Evolutionary conservation across 371 early-diverging fungal species (phyloP), one percentile per base, ranked within the genome.

Genomic region (Saksenaea vasiformis): DNA sequence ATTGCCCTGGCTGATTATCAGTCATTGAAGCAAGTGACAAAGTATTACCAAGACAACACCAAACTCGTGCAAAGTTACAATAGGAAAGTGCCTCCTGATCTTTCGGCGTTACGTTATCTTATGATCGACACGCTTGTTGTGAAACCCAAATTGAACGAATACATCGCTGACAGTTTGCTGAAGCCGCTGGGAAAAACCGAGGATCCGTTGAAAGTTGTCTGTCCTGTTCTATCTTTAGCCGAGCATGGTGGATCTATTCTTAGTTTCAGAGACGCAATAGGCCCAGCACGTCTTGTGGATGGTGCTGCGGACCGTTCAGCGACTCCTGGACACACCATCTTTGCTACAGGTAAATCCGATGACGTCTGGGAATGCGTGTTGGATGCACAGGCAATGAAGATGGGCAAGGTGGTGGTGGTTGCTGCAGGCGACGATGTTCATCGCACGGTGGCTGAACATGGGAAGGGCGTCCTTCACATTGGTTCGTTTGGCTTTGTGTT

Each of bases 221-320:
- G 85, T 9, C 85, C 90, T 8, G 77, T 90, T 60, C 80, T 82
- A 26, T 86, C 87, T 43, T 66, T 90, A 27, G 83, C 88, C 0
- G 90, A 90, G 64, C 89, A 90, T 35, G 90, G 91, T 54, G 90
- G 91, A 28, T 85, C 87, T 74, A 77, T 91, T 34, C 64, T 91
- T 54, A 78, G 84, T 61, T 75, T 85, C 67, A 66, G 84, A 22
- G 80, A 83, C 51, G 69, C 15, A 58, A 62, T 62, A 43, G 83
- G 74, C 0, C 71, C 74, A n/a, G 71, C 61, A 10, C 60, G 51
- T 51, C 58, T 61, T 1, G 74, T 65, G 54, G 70, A 60, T 22
- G 61, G 59, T 53, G 44, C 44, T 22, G 26, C 27, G 55, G 69
- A 61, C 7, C 56, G 28, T 26, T 43, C 57, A 36, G 37, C 57